phyloP scores from a whole-genome alignment of 225 moss, liverwort and hornwort species.

The Bryum argenteum region DNA sequence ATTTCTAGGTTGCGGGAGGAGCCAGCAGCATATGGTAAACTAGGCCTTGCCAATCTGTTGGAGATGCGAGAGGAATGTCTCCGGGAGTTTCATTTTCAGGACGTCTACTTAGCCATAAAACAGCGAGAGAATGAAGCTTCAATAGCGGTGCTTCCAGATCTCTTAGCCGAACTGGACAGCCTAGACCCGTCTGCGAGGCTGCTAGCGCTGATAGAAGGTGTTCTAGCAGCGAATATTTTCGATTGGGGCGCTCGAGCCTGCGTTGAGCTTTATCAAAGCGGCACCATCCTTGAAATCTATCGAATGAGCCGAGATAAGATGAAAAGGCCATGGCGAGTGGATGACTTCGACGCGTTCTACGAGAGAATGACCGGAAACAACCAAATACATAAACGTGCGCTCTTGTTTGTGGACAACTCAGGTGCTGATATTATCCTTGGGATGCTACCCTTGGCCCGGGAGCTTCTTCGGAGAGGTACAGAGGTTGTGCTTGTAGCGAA shows the following conservation, averaged over 20 bases:
- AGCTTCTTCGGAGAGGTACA: conserved; percentile 86
- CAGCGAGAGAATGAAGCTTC: conserved; percentile 97
- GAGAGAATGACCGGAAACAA: conserved; percentile 68
- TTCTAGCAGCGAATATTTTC: conserved; percentile 93
- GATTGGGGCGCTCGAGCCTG: conserved; percentile 99
- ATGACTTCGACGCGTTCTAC: conserved; percentile 74
- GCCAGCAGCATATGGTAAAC: conserved; percentile 93
- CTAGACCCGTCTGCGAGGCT: conserved; percentile 71
- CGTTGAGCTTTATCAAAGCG: conserved; percentile 89
- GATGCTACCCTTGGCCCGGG: conserved; percentile 88
- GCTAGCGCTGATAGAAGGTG: conserved; percentile 85
- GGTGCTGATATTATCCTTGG: conserved; percentile 97
- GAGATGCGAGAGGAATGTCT: conserved; percentile 99
- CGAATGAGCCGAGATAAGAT: conserved; percentile 98
- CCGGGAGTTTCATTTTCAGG: conserved; percentile 88
- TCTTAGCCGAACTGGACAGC: conserved; percentile 84
- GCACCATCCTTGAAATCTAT: conserved; percentile 97
- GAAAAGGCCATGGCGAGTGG: conserved; percentile 96
- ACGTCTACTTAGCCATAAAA: conserved; percentile 85
- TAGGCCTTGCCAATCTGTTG: conserved; percentile 89
- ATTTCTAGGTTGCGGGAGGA: conserved; percentile 80
- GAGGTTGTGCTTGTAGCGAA: conserved; percentile 97
- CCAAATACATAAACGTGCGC: conserved; percentile 71
- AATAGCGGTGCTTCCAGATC: conserved; percentile 83
- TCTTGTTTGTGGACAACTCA: conserved; percentile 96